Evolutionary conservation across 805 yeast genomes (phyloP), one percentile per base, ranked within the genome.

Genomic region (Teunomyces kruisii): DNA sequence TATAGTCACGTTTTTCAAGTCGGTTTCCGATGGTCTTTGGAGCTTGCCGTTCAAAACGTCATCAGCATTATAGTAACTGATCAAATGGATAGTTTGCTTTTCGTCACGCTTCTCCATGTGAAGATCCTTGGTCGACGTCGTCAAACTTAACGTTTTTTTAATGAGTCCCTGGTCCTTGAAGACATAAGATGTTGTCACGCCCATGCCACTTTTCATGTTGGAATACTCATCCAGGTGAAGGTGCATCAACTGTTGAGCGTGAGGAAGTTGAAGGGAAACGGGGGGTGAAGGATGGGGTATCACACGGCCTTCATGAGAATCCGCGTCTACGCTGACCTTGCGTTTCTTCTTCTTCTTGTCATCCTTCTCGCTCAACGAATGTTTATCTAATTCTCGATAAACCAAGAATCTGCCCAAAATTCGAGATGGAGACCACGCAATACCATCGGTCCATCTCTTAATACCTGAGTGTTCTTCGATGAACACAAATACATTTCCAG

Each of bases 401-500:
- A 91, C 83, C 28, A 91, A 69, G 55, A 91, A 91, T 47, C 94
- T 74, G 5, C 96, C 96, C 22, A 89, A 73, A 32, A 91, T 89
- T 40, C 97, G 73, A 2, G 95, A 85, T 0, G 97, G 96, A 2
- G 91, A 82, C 98, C 98, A 91, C 10, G 91, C 74, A 10, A 88
- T 79, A n/a, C 97, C 96, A 58, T 91, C 98, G 1, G 98, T 91
- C 98, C 98, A 91, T 47, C 98, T 74, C 60, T 86, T 87, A 48
- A 91, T 90, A 2, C 92, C 90, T 0, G 91, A 82, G 9, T 78
- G 71, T 53, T 86, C 88, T 63, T 91, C 96, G 39, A 85, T 79
- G 58, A 91, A 90, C 1, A 92, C 88, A 64, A 91, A 90, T 1
- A 89, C 82, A 53, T 82, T 81, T 0, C 97, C 97, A 8, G 89